These are phyloP conservation scores for Claviceps purpurea DNA, from an alignment of 2,329 filamentous ascomycete species.

Conservation along the genomic window DNA sequence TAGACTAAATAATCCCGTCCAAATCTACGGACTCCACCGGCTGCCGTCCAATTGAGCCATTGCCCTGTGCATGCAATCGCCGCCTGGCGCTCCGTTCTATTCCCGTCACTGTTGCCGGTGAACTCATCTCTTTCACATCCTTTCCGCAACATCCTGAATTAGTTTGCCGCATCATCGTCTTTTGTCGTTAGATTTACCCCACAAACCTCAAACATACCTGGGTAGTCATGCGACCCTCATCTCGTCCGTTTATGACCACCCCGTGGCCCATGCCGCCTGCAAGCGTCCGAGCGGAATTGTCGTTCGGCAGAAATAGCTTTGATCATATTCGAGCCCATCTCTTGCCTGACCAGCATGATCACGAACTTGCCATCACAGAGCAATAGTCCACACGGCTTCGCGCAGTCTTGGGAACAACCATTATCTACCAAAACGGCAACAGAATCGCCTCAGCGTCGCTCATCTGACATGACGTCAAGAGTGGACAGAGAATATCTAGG, in stretches of 20 bases:
- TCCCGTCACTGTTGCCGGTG: neutral
- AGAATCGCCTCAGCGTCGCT: neutral
- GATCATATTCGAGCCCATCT: neutral
- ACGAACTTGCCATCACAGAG: neutral
- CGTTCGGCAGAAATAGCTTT: neutral
- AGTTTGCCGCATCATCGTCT: neutral
- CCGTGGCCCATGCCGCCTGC: neutral
- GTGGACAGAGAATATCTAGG: neutral
- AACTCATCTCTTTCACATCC: neutral
- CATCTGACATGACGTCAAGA: neutral
- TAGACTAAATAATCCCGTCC: too few relatives aligned
- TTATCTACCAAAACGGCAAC: neutral
- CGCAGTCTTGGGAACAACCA: neutral
- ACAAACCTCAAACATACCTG: neutral
- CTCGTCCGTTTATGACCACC: neutral
- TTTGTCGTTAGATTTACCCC: neutral
- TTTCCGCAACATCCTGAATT: neutral
- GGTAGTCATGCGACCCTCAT: neutral
- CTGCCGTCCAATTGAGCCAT: neutral
- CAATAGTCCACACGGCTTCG: neutral
- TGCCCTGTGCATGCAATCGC: neutral
- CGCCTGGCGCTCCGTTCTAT: neutral
- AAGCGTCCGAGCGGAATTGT: neutral
- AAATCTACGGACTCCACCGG: neutral
- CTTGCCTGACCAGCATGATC: neutral